These are phyloP conservation scores for Avena insularis DNA, from an alignment of 176 grass and related monocot genomes.

Conservation along the genomic window DNA sequence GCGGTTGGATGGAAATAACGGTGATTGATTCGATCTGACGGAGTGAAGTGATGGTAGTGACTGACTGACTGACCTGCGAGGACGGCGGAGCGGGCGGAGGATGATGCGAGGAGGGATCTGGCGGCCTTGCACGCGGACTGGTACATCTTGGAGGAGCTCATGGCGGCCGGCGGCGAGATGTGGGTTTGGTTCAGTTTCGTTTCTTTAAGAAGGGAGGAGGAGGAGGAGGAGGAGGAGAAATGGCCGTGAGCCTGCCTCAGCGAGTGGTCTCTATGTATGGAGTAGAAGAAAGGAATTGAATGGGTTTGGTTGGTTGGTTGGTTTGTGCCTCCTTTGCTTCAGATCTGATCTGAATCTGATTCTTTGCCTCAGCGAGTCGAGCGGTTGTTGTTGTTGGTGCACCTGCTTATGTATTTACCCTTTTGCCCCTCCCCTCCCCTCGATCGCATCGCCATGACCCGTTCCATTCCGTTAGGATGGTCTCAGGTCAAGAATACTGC, in stretches of 20 bases:
- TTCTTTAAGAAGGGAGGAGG: too few relatives aligned
- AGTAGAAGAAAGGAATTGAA: neutral
- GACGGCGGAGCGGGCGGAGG: constrained; percentile 41
- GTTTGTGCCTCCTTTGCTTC: neutral
- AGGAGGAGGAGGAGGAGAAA: too few relatives aligned
- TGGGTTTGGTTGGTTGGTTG: too few relatives aligned
- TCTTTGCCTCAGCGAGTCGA: neutral
- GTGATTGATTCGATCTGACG: neutral
- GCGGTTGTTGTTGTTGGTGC: neutral
- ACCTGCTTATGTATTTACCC: neutral
- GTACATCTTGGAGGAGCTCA: constrained; percentile 12
- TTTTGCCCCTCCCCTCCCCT: neutral
- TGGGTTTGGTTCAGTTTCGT: neutral
- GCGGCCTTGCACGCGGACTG: constrained; percentile 52
- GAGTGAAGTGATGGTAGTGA: neutral
- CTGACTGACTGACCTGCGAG: constrained; percentile 44
- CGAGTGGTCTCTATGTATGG: neutral
- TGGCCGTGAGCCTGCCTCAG: too few relatives aligned
- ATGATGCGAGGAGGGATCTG: constrained; percentile 50
- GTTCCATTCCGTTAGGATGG: neutral
- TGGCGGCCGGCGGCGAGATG: neutral
- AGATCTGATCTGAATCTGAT: constrained; percentile 19
- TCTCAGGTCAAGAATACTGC: too few relatives aligned
- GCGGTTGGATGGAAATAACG: too few relatives aligned
- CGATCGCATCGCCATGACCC: neutral